A percentile compares a stretch with the other conserved stretches of the same genome.
Conservation (phyloP, 768 basidiomycete genomes). For the Lactifluus pinguis region DNA sequence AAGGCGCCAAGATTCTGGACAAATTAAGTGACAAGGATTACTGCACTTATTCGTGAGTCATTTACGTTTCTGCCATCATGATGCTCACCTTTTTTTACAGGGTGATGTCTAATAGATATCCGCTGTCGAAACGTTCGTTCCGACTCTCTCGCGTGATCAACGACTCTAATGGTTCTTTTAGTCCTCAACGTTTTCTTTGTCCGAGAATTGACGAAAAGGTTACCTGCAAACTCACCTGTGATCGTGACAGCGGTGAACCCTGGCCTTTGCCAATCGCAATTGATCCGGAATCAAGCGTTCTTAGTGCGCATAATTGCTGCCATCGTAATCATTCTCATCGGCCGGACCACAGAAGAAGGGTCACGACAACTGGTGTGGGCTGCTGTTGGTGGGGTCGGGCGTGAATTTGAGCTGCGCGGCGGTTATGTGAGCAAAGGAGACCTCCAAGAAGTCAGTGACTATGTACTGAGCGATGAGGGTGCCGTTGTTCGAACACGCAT, state of each 20-base stretch:
- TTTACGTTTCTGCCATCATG: background rate
- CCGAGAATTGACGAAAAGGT: slow-evolving; percentile 14
- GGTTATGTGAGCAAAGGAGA: background rate
- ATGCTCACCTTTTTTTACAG: background rate
- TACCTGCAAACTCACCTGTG: slow-evolving; percentile 14
- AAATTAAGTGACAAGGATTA: slow-evolving; percentile 6
- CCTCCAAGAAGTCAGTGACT: slow-evolving; percentile 10
- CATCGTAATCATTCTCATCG: background rate
- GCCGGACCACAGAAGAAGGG: slow-evolving; percentile 7
- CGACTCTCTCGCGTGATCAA: background rate
- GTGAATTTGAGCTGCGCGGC: slow-evolving; percentile 6
- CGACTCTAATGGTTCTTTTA: background rate
- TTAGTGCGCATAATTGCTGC: background rate
- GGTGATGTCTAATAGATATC: slow-evolving; percentile 8
- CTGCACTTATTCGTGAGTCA: slow-evolving; percentile 8
- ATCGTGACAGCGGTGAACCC: slow-evolving; percentile 13
- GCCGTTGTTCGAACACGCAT: background rate
- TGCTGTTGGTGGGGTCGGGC: slow-evolving; percentile 6
- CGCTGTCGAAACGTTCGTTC: slow-evolving; percentile 11
- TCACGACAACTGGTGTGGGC: slow-evolving; percentile 15
- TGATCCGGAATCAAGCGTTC: slow-evolving; percentile 2
- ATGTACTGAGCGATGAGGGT: slow-evolving; percentile 12
- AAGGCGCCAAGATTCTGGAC: background rate
- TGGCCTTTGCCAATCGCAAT: slow-evolving; percentile 11
- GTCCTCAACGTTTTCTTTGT: slow-evolving; percentile 15